Conservation (phyloP, 176 grass and related monocot genomes). For the Phoenix dactylifera region DNA sequence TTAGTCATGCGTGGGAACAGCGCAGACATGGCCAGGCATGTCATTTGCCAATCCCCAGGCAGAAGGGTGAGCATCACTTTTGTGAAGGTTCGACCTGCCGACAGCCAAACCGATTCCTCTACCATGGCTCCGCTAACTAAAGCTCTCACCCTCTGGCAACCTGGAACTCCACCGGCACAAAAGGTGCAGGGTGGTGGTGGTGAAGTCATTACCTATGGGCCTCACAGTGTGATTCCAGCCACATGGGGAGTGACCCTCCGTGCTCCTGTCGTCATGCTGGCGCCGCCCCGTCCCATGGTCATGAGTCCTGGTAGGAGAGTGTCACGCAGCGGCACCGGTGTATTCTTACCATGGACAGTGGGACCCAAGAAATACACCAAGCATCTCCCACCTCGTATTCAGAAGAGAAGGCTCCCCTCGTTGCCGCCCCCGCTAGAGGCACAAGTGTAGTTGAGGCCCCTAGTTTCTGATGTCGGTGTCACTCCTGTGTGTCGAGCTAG, state of each 20-base stretch:
- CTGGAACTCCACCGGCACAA: not conserved
- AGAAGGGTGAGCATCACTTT: constrained; percentile 5
- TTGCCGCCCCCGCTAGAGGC: constrained; percentile 63
- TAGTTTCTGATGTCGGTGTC: too few species aligned
- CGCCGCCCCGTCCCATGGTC: constrained; percentile 48
- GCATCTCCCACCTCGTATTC: constrained; percentile 91
- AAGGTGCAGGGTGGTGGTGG: not conserved
- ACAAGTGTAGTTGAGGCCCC: constrained; percentile 11
- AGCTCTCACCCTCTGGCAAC: constrained; percentile 8
- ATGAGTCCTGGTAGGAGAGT: constrained; percentile 52
- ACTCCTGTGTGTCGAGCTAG: too few species aligned
- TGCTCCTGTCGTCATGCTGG: constrained; percentile 57
- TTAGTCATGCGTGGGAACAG: constrained; percentile 7
- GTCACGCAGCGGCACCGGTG: constrained; percentile 70
- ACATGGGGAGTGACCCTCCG: constrained; percentile 55
- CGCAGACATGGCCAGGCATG: constrained; percentile 10
- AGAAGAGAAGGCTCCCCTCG: constrained; percentile 82
- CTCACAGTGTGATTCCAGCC: not conserved
- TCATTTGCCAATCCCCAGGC: not conserved
- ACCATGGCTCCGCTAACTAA: not conserved
- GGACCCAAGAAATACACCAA: constrained; percentile 89
- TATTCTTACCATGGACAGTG: constrained; percentile 91
- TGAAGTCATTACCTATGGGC: not conserved
- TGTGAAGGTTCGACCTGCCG: constrained; percentile 1
- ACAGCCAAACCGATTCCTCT: not conserved